phyloP scores from a whole-genome alignment of 2,329 filamentous ascomycete genomes.

The Monilinia fructicola region DNA sequence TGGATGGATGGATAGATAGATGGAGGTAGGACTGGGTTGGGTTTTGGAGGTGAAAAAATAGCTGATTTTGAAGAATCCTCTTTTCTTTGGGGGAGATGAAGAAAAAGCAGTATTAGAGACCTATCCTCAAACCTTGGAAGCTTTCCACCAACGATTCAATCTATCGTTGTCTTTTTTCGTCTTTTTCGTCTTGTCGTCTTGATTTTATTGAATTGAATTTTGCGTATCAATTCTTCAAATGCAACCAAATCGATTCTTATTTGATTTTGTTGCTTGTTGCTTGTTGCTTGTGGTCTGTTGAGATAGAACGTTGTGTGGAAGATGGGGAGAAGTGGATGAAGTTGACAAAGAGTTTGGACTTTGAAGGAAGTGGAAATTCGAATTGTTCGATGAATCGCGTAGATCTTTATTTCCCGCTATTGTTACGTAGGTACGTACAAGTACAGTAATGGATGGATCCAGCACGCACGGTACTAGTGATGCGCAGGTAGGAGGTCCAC shows the following conservation, averaged over 20 bases:
- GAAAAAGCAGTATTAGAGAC: constrained; percentile 42
- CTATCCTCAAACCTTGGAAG: constrained; percentile 42
- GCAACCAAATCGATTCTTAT: neutral
- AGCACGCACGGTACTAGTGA: no score
- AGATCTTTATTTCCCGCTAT: constrained; percentile 16
- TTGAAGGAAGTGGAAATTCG: neutral
- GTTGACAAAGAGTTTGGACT: constrained; percentile 4
- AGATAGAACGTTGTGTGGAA: neutral
- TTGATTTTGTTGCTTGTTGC: constrained; percentile 3
- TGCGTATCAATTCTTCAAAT: no score
- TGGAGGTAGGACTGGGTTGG: no score
- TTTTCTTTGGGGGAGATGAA: constrained; percentile 26
- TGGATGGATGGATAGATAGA: constrained; percentile 32
- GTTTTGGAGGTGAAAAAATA: constrained; percentile 33
- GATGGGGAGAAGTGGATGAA: neutral
- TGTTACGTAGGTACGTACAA: neutral
- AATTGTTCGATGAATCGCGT: neutral
- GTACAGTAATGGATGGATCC: no score
- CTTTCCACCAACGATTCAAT: constrained; percentile 34
- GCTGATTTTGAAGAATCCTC: constrained; percentile 37
- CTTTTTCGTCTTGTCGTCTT: constrained; percentile 23
- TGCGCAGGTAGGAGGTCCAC: no score
- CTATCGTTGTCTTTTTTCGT: constrained; percentile 28
- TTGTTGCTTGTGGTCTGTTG: neutral
- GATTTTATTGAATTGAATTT: no score